Evolutionary conservation across 2,329 filamentous ascomycete genomes (phyloP).

Genomic region (Pseudogymnoascus sp.): DNA sequence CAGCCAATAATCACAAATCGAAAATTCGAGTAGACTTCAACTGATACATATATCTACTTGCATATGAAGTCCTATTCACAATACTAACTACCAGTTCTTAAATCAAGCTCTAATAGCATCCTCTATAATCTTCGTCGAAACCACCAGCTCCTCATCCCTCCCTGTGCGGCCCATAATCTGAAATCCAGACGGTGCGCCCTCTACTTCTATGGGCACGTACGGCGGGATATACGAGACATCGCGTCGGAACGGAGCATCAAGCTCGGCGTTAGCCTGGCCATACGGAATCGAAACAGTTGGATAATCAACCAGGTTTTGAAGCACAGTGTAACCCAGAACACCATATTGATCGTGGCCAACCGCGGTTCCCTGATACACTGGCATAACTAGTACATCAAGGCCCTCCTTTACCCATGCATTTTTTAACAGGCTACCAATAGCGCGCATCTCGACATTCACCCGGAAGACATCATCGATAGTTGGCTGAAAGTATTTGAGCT

Average conservation of each 20-base stretch:
- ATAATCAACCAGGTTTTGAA: conserved; percentile 44
- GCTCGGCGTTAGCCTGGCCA: not conserved
- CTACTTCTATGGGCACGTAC: not conserved
- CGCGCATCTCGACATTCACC: conserved; percentile 33
- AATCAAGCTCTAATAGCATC: not conserved
- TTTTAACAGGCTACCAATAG: conserved; percentile 35
- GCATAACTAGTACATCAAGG: conserved; percentile 44
- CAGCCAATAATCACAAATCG: too few relatives aligned
- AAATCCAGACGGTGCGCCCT: not conserved
- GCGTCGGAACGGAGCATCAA: not conserved
- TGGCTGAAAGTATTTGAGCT: conserved; percentile 20
- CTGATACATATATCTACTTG: too few relatives aligned
- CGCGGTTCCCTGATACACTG: conserved; percentile 43
- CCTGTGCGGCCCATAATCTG: not conserved
- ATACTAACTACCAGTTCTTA: too few relatives aligned
- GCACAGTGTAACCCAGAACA: conserved; percentile 37
- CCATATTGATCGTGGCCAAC: conserved; percentile 45
- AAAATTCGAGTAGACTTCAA: too few relatives aligned
- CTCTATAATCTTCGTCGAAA: not conserved
- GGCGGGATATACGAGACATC: not conserved
- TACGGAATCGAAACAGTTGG: not conserved
- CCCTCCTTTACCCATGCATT: conserved; percentile 34
- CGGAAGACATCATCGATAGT: conserved; percentile 32
- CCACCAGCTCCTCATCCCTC: not conserved
- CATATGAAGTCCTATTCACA: too few relatives aligned